Evolutionary conservation across 805 yeast species (phyloP).

Genomic region (Starmerella vaccinii): DNA sequence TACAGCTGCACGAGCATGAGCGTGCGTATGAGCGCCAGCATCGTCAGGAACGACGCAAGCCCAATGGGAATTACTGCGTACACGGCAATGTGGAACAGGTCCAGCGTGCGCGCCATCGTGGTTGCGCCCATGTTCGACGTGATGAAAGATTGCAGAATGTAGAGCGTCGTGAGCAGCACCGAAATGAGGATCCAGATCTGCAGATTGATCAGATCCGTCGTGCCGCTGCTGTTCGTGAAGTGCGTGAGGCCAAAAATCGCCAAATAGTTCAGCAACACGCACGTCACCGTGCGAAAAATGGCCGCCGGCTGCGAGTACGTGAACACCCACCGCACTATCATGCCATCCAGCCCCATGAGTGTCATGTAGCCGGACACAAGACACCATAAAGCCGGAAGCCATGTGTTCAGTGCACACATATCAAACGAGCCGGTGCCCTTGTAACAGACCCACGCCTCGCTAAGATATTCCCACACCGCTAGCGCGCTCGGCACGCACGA

Average conservation of each 20-base stretch:
- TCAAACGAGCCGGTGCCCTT: slow-evolving; percentile 6
- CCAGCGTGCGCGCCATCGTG: slow-evolving; percentile 51
- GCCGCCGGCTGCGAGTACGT: slow-evolving; percentile 83
- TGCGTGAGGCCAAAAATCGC: slow-evolving; percentile 57
- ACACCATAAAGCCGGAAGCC: slow-evolving; percentile 57
- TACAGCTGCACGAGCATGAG: slow-evolving; percentile 57
- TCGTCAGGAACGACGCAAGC: slow-evolving; percentile 81
- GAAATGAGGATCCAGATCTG: slow-evolving; percentile 91
- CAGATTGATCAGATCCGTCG: slow-evolving; percentile 55
- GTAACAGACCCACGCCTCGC: slow-evolving; percentile 29
- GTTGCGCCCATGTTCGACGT: slow-evolving; percentile 46
- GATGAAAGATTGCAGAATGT: slow-evolving; percentile 76
- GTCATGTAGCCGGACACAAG: slow-evolving; percentile 76
- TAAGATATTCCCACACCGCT: slow-evolving; percentile 36
- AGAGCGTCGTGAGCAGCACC: slow-evolving; percentile 68
- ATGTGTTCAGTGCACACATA: slow-evolving; percentile 21
- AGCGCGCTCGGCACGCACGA: slow-evolving; percentile 59
- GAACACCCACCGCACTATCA: slow-evolving; percentile 86
- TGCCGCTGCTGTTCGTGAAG: slow-evolving; percentile 46
- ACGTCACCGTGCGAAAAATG: slow-evolving; percentile 71
- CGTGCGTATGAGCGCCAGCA: slow-evolving; percentile 71
- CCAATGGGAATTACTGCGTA: slow-evolving; percentile 99
- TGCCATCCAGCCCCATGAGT: slow-evolving; percentile 73
- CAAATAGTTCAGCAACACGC: slow-evolving; percentile 62
- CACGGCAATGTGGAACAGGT: slow-evolving; percentile 78